Evolutionary conservation across 106 monocot genomes (phyloP), one percentile per base, ranked within the genome.

Genomic region (Gastrodia elata): DNA sequence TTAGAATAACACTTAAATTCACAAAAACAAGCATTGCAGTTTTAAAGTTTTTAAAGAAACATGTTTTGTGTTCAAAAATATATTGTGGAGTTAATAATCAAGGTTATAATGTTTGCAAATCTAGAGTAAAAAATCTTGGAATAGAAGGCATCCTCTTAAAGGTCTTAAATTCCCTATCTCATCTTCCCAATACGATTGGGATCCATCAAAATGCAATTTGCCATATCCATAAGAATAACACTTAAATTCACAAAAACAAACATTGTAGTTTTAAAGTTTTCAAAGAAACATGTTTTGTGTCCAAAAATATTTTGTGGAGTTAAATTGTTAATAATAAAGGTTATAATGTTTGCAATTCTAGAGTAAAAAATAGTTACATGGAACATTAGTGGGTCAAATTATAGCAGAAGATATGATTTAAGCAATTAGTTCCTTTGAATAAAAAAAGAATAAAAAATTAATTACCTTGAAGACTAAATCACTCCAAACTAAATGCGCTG

Each of bases 381-480:
- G 26, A 57, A 24, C 25, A 57, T 7, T 26, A 0, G n/a, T 22
- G 3, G 26, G 26, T 57, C n/a, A 57, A 57, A 13, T 22, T 26
- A 57, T 57, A 14, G 34, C 0, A 33, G 1, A 64, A 64, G 9
- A 64, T 4, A 15, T 16, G 16, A 14, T 33, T 33, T 30, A 33
- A 2, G 10, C 13, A 64, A 33, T 2, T 64, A 9, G 25, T 67
- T 20, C 37, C 20, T 38, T 6, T 38, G 32, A 67, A 37, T n/a
- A n/a, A 40, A 24, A 61, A 64, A 48, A 5, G 30, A 38, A 32
- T 2, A 68, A 52, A 15, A n/a, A n/a, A 52, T 39, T 11, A 18
- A 3, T 71, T 80, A 92, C 92, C 88, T 88, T 82, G 8, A 77
- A 58, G 44, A 82, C 84, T 39, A 82, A 78, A n/a, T 82, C 82